Evolutionary conservation across 2,329 filamentous ascomycete genomes (phyloP), one percentile per base, ranked within the genome.

Genomic region (Cordyceps cicadae): DNA sequence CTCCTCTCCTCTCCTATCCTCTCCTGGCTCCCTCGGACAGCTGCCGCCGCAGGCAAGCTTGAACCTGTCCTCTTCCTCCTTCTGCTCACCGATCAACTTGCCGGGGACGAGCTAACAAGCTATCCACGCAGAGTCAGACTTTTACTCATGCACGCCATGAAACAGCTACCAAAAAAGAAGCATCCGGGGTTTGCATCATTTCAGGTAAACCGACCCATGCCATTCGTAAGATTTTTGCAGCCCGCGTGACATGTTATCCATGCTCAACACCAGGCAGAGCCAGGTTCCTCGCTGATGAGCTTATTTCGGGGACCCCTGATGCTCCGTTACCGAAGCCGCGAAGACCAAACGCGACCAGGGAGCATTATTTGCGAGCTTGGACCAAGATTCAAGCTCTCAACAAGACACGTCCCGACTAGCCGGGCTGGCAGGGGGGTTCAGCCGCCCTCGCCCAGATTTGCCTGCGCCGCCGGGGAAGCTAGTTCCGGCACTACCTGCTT

Each of bases 201-300:
- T 58, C 46, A 58, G 34, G 24, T 14, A 54, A 39, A 45, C 26
- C 41, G 19, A 60, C 48, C 57, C 57, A 49, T 60, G 57, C 32
- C n/a, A 26, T 21, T 8, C 12, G 37, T 37, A 21, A 37, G 12
- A 49, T 24, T 58, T 58, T 51, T 58, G 29, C 57, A 32, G 41
- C 32, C 21, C 57, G 50, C 50, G 57, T 60, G 57, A 60, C 57
- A 45, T 41, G 3, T 41, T 12, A 60, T 54, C 57, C 57, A 54
- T 54, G 50, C 57, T 49, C 57, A 49, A 29, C 50, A 51, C 48
- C 34, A 52, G 32, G 34, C 48, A 19, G 48, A 53, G n/a, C 56
- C 39, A 26, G 56, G 48, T 53, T 53, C 32, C 48, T 59, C 48
- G 49, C 49, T 43, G 49, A 59, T 59, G 56, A 59, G 56, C 56